These are phyloP conservation scores for Triticum urartu DNA, from an alignment of 176 grass and related monocot genomes.

Conservation along the genomic window DNA sequence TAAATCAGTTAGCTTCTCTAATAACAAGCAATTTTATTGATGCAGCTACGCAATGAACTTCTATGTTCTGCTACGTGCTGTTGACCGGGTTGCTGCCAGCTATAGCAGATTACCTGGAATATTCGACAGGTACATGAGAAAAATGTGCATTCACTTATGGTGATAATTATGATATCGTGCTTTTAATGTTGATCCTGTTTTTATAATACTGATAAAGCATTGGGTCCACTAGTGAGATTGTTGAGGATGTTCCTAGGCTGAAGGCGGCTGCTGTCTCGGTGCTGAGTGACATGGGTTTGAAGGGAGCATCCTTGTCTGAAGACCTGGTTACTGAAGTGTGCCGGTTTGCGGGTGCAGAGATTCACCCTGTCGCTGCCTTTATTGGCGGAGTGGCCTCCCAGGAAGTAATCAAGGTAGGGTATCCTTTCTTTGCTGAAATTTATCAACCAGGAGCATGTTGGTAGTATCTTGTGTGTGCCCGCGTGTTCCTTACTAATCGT, in stretches of 20 bases:
- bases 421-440: not conserved
- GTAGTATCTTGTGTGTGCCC: not conserved
- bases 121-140: constrained; percentile 68
- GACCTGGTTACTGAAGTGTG: constrained; percentile 88
- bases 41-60: constrained; percentile 77
- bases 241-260: constrained; percentile 82
- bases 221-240: constrained; percentile 67
- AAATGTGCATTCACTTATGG: constrained; percentile 36
- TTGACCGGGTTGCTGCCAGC: constrained; percentile 71
- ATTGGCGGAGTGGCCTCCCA: constrained; percentile 83
- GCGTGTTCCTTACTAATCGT: not conserved
- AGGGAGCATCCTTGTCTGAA: constrained; percentile 61
- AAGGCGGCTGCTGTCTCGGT: constrained; percentile 69
- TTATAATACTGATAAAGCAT: constrained; percentile 60
- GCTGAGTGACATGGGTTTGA: constrained; percentile 69
- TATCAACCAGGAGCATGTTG: not conserved
- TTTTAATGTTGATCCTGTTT: constrained; percentile 32
- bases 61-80: constrained; percentile 78
- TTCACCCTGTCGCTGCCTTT: constrained; percentile 78
- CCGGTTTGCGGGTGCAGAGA: constrained; percentile 78
- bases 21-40: constrained; percentile 13
- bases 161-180: constrained; percentile 31
- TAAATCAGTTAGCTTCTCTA: not conserved
- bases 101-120: constrained; percentile 69
- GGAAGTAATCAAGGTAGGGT: constrained; percentile 83